Evolutionary conservation across 352 stramenopile species (phyloP).

Genomic region (Phytophthora melonis): DNA sequence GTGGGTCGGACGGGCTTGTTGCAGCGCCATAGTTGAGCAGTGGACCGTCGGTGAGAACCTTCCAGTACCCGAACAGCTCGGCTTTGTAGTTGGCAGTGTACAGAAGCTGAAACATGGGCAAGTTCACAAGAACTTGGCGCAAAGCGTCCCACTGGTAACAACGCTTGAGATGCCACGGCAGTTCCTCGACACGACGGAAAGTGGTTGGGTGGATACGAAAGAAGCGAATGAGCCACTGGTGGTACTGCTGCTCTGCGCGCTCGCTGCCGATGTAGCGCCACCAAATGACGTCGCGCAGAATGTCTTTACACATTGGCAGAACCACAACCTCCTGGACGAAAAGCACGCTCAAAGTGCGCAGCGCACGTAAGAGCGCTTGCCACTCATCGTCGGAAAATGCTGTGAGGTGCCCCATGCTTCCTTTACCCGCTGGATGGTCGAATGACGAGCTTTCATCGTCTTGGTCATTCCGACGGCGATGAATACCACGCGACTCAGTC

Average conservation of each 20-base stretch:
- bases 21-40: conserved; percentile 56
- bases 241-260: conserved; percentile 71
- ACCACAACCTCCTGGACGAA: conserved; percentile 89
- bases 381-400: conserved; percentile 79
- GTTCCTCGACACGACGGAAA: conserved; percentile 86
- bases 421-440: conserved; percentile 17
- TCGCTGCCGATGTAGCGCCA: conserved; percentile 87
- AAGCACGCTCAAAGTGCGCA: conserved; percentile 78
- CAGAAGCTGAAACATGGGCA: conserved; percentile 93
- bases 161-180: conserved; percentile 94
- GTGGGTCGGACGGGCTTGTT: conserved; percentile 41
- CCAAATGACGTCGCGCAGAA: conserved; percentile 90
- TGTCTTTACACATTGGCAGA: conserved; percentile 89
- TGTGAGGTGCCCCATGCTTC: conserved; percentile 37
- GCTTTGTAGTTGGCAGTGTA: conserved; percentile 91
- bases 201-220: conserved; percentile 85
- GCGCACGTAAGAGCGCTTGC: conserved; percentile 73
- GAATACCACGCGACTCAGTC: conserved; percentile 44
- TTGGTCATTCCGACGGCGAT: conserved; percentile 27
- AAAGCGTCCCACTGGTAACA: conserved; percentile 91
- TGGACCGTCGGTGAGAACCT: conserved; percentile 82
- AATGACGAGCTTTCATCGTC: conserved; percentile 20
- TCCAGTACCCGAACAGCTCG: conserved; percentile 94
- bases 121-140: conserved; percentile 88
- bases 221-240: conserved; percentile 88